These are phyloP conservation scores for Smittium mucronatum DNA, from an alignment of 371 early-diverging fungal species.

Conservation along the genomic window DNA sequence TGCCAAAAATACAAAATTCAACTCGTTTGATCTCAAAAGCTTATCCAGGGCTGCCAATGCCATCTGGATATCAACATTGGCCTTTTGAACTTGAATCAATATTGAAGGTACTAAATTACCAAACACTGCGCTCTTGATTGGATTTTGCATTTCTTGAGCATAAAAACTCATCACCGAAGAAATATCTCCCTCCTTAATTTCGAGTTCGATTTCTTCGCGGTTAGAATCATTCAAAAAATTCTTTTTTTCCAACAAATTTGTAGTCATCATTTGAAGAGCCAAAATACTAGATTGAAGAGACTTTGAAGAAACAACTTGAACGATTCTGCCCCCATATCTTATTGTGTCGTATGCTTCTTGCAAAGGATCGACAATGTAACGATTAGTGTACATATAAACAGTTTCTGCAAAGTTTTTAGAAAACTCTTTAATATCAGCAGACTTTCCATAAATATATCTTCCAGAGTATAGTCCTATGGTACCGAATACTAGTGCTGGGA, in stretches of 20 bases:
- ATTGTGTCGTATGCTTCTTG: conserved; percentile 69
- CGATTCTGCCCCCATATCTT: conserved; percentile 52
- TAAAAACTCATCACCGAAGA: conserved; percentile 10
- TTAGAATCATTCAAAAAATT: conserved; percentile 22
- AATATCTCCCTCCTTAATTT: conserved; percentile 12
- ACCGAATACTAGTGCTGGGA: conserved; percentile 27
- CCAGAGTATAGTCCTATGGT: conserved; percentile 9
- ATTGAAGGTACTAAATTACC: conserved; percentile 73
- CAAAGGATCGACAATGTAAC: conserved; percentile 74
- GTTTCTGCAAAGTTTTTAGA: conserved; percentile 8
- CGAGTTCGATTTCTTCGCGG: conserved; percentile 28
- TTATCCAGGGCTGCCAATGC: conserved; percentile 90
- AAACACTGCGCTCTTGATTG: conserved; percentile 44
- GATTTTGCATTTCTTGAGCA: conserved; percentile 27
- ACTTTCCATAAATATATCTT: conserved; percentile 15
- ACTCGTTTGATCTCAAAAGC: conserved; percentile 82
- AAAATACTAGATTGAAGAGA: conserved; percentile 65
- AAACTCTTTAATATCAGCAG: conserved; percentile 15
- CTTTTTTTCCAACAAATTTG: conserved; percentile 54
- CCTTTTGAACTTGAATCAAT: conserved; percentile 81
- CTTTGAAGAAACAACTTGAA: conserved; percentile 61
- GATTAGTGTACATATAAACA: conserved; percentile 18
- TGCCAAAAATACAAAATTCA: conserved; percentile 83
- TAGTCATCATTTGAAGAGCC: conserved; percentile 80
- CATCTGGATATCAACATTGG: conserved; percentile 79